These are phyloP conservation scores for Davidsoniella virescens DNA, from an alignment of 2,329 filamentous ascomycete species.

Conservation along the genomic window DNA sequence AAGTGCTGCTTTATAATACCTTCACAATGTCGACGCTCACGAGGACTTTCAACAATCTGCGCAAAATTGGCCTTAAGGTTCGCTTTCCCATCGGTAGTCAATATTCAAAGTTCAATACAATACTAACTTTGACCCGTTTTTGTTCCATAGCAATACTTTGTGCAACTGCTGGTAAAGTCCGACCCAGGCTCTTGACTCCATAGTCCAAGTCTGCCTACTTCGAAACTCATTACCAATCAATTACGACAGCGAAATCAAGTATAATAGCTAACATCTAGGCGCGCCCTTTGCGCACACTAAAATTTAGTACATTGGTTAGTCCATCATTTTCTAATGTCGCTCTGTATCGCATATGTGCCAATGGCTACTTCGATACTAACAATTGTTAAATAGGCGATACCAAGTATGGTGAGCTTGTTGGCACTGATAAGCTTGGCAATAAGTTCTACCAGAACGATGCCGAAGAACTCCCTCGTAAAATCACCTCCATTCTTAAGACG, in stretches of 20 bases:
- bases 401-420: constrained; percentile 78
- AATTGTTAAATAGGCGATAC: constrained; percentile 58
- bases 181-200: too few species aligned
- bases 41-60: constrained; percentile 73
- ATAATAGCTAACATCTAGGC: not conserved
- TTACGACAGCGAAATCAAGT: not conserved
- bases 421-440: constrained; percentile 81
- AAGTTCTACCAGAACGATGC: constrained; percentile 85
- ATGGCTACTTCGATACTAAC: not conserved
- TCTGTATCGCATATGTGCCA: not conserved
- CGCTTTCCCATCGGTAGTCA: constrained; percentile 12
- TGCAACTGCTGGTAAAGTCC: constrained; percentile 67
- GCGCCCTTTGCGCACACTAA: not conserved
- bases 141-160: constrained; percentile 59
- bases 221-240: not conserved
- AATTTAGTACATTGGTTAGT: constrained; percentile 39
- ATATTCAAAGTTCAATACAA: not conserved
- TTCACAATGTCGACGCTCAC: constrained; percentile 73
- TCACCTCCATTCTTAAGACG: not conserved
- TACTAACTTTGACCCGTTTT: constrained; percentile 7
- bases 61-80: constrained; percentile 79
- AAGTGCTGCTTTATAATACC: too few species aligned
- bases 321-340: not conserved
- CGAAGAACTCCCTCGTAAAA: constrained; percentile 77
- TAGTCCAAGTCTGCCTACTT: not conserved